These are phyloP conservation scores for Chlorella sorokiniana DNA, from an alignment of 139 green algal genomes.

Conservation along the genomic window DNA sequence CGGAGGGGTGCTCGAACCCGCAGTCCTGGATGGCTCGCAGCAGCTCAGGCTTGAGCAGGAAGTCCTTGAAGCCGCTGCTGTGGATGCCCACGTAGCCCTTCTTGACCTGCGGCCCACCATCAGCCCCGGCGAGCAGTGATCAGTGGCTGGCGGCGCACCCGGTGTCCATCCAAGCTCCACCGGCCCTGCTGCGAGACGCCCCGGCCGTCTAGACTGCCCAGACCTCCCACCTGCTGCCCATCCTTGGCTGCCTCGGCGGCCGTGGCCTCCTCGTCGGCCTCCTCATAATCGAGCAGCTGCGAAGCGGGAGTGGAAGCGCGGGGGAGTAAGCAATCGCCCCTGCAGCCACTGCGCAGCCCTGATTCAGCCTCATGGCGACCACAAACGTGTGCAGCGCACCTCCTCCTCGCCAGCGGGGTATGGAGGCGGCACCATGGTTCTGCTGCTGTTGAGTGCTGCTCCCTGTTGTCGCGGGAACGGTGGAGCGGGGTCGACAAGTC, in stretches of 20 bases:
- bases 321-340: background rate
- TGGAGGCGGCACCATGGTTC: conserved; percentile 24
- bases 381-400: too few relatives aligned
- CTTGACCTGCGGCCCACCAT: conserved; percentile 64
- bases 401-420: conserved; percentile 32
- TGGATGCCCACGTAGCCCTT: conserved; percentile 98
- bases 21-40: conserved; percentile 95
- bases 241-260: conserved; percentile 56
- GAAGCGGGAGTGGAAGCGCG: background rate
- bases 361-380: background rate
- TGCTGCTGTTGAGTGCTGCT: conserved; percentile 5
- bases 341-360: too few relatives aligned
- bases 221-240: conserved; percentile 47
- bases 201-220: background rate
- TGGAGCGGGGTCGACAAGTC: background rate
- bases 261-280: conserved; percentile 76
- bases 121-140: background rate
- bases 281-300: conserved; percentile 36
- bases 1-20: conserved; percentile 99
- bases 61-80: conserved; percentile 97
- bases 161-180: background rate
- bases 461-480: background rate
- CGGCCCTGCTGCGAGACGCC: background rate
- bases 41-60: conserved; percentile 95
- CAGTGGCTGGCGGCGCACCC: background rate